phyloP scores from a whole-genome alignment of 495 filamentous ascomycete genomes.

The Aspergillus nanangensis region DNA sequence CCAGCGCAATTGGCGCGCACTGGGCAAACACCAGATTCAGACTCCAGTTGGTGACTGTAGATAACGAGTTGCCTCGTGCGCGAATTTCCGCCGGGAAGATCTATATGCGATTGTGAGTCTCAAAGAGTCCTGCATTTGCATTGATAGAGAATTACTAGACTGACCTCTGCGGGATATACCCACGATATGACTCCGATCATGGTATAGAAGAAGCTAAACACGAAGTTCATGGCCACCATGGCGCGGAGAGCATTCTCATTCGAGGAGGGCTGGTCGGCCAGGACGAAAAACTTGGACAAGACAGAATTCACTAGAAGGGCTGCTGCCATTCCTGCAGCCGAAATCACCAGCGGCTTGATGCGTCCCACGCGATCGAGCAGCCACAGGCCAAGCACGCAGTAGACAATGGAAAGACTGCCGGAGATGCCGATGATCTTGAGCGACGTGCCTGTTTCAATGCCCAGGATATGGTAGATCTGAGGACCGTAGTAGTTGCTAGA shows the following conservation, averaged over 20 bases:
- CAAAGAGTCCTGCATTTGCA: no score
- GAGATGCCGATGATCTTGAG: constrained; percentile 47
- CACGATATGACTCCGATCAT: constrained; percentile 33
- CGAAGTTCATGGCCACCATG: constrained; percentile 2
- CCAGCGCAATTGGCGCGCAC: constrained; percentile 43
- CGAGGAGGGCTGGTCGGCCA: background rate
- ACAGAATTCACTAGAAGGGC: background rate
- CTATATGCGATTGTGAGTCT: constrained; percentile 1
- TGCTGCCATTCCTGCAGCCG: background rate
- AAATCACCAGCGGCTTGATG: background rate
- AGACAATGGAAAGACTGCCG: constrained; percentile 32
- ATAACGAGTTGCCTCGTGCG: constrained; percentile 42
- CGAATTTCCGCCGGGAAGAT: constrained; percentile 48
- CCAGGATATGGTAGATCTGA: constrained; percentile 45
- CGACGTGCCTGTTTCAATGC: constrained; percentile 37
- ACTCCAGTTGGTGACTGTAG: constrained; percentile 46
- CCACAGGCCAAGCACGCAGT: constrained; percentile 27
- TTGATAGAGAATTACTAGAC: background rate
- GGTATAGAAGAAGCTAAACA: background rate
- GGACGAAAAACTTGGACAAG: background rate
- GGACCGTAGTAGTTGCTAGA: constrained; percentile 45
- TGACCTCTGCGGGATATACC: constrained; percentile 47
- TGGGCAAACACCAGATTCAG: constrained; percentile 47
- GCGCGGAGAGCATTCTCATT: background rate
- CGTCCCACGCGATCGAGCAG: background rate